Evolutionary conservation across 2,329 filamentous ascomycete species (phyloP), one percentile per base, ranked within the genome.

Genomic region (Clarireedia sp.): DNA sequence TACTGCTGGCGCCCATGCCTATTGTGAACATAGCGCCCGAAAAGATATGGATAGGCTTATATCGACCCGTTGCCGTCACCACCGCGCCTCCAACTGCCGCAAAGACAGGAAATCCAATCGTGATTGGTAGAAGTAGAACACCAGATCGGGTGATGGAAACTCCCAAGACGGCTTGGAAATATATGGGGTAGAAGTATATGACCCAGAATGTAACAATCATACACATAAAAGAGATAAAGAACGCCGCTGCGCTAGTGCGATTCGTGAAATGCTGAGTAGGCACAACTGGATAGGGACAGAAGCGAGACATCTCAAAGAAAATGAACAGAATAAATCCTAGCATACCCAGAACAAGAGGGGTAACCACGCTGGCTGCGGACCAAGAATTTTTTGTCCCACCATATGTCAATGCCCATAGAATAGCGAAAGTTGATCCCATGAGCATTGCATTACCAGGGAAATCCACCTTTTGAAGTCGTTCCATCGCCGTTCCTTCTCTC

Each of bases 391-490:
- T 12, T 5, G 40, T 45, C 17, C 59, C 59, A 16, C 45, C 57
- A 72, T 79, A 82, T 1, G 81, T 81, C 3, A 86, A 66, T 0
- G 80, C 78, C 46, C 84, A 78, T 33, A 85, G 68, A 62, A 85
- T 78, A 33, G 75, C 75, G 0, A 79, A 80, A 58, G 57, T 24
- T 10, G 78, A 78, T 7, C 71, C 75, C 21, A 85, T 72, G 64
- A 87, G 85, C 3, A 88, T 64, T 0, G 76, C 58, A 5, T 78
- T 76, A 2, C 86, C 85, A n/a, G 79, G 51, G 74, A 78, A 87
- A 65, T 88, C 84, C 19, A 87, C 75, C 5, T 75, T 73, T 19
- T 68, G 68, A 3, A 82, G 68, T 14, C 29, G 43, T 19, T 9
- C 16, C 19, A 26, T 12, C 26, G 37, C 29, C 3, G 21, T 24